A percentile compares a stretch with the other conserved stretches of the same genome.
Conservation (phyloP, 345 rosid species). For the Eucalyptus lansdowneana region DNA sequence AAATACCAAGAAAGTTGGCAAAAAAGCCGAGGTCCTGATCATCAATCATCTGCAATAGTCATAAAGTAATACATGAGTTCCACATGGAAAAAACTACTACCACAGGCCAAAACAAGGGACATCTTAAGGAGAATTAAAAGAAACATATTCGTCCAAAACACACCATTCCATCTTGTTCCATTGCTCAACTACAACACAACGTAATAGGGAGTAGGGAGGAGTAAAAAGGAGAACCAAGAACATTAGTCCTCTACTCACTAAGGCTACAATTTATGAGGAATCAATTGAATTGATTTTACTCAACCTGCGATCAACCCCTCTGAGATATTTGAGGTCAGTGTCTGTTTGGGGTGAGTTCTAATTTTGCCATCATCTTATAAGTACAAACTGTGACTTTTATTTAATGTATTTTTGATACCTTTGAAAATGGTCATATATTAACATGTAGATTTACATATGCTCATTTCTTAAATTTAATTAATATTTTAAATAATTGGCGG, state of each 20-base stretch:
- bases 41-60: constrained; percentile 67
- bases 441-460: background rate
- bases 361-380: background rate
- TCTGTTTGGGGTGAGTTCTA: background rate
- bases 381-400: background rate
- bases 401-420: background rate
- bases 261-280: background rate
- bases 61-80: background rate
- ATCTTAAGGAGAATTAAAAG: background rate
- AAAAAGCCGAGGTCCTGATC: constrained; percentile 72
- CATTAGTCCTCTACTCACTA: background rate
- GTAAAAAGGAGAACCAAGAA: background rate
- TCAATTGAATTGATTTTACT: background rate
- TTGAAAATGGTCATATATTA: background rate
- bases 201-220: background rate
- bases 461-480: background rate
- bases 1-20: constrained; percentile 72
- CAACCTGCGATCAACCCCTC: background rate
- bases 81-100: background rate
- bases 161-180: background rate
- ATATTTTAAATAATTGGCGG: background rate
- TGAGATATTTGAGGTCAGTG: background rate
- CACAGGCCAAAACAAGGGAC: background rate
- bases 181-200: background rate
- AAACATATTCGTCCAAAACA: background rate